Conservation (phyloP, 768 basidiomycete species). For the Multifurca ochricompacta region DNA sequence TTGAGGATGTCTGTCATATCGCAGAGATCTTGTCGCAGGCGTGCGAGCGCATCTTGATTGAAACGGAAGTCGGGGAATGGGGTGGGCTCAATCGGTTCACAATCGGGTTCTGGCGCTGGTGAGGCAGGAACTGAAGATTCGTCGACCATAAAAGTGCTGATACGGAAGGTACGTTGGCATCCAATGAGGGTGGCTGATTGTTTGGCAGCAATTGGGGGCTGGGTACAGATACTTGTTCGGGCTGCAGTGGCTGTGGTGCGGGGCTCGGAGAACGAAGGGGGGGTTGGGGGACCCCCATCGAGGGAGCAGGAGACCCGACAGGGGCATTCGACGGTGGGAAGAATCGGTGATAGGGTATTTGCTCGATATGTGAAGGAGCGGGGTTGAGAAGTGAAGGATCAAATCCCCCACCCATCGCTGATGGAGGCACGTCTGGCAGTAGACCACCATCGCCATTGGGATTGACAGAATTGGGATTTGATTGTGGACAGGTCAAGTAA, state of each 20-base stretch:
- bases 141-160: not conserved
- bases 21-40: constrained; percentile 44
- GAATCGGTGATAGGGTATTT: constrained; percentile 2
- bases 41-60: constrained; percentile 39
- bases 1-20: constrained; percentile 52
- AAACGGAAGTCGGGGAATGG: constrained; percentile 75
- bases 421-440: constrained; percentile 8
- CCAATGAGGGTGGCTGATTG: not conserved
- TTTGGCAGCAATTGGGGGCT: not conserved
- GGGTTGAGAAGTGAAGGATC: constrained; percentile 18
- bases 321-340: constrained; percentile 17
- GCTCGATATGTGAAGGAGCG: not conserved
- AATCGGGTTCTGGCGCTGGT: constrained; percentile 24
- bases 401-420: constrained; percentile 16
- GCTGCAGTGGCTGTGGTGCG: not conserved
- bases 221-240: not conserved
- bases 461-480: not conserved
- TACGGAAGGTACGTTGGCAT: not conserved
- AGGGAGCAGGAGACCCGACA: constrained; percentile 9
- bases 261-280: constrained; percentile 1
- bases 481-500: constrained; percentile 8
- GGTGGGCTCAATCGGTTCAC: constrained; percentile 45
- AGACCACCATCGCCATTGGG: constrained; percentile 4
- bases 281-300: not conserved
- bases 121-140: constrained; percentile 16